These are phyloP conservation scores for Paraurostyla sp. DNA, from an alignment of 73 alveolate genomes.

Conservation along the genomic window DNA sequence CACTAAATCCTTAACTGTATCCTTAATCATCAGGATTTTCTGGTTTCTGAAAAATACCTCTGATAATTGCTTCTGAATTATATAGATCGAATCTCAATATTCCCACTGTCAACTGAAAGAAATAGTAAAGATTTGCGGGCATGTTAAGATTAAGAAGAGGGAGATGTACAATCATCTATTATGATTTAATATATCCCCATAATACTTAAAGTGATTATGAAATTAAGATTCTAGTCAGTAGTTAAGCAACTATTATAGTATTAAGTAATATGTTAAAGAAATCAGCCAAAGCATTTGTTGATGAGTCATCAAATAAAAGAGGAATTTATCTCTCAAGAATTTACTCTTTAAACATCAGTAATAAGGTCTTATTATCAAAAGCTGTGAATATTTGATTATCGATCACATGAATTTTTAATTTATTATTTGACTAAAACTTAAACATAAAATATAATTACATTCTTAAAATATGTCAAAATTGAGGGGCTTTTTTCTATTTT, in stretches of 20 bases:
- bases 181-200: not conserved
- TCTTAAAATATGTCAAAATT: too few relatives aligned
- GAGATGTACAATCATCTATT: not conserved
- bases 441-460: too few relatives aligned
- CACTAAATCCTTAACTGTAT: too few relatives aligned
- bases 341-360: not conserved
- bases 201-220: not conserved
- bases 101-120: not conserved
- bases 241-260: not conserved
- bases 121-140: slow-evolving; percentile 5
- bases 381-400: too few relatives aligned
- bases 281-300: not conserved
- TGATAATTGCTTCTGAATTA: not conserved
- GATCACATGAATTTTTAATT: too few relatives aligned
- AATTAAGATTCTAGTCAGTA: not conserved
- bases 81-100: not conserved
- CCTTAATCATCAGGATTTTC: not conserved
- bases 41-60: not conserved
- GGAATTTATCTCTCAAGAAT: not conserved
- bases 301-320: not conserved
- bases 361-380: not conserved
- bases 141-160: not conserved
- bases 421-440: too few relatives aligned
- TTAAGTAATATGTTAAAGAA: not conserved
- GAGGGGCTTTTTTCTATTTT: too few relatives aligned